These are phyloP conservation scores for Solanum medicagineum DNA, from an alignment of 257 asterid species.

Conservation along the genomic window DNA sequence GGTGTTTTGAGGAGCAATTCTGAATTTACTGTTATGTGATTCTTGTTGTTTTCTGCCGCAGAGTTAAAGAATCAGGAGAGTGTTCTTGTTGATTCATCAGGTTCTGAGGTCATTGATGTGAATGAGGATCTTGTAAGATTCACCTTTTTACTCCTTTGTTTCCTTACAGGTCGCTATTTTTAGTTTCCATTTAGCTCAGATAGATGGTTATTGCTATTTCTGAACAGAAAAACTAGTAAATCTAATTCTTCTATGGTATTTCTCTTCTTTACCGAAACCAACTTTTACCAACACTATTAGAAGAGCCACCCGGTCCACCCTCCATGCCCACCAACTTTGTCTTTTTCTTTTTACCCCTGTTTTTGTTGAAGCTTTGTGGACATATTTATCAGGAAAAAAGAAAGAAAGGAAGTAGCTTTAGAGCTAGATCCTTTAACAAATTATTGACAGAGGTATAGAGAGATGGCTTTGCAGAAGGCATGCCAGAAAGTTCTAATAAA, in stretches of 20 bases:
- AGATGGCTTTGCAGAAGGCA: background rate
- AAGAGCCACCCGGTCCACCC: background rate
- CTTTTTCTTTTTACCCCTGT: background rate
- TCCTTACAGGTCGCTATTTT: background rate
- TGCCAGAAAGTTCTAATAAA: background rate
- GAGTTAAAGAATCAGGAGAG: constrained; percentile 18
- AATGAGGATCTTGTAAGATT: constrained; percentile 29
- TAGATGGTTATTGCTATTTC: background rate
- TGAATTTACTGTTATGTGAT: background rate
- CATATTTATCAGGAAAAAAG: background rate
- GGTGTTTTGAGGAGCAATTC: background rate
- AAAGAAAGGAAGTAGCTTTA: background rate
- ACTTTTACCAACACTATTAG: background rate
- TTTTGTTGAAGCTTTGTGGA: background rate
- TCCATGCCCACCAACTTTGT: background rate
- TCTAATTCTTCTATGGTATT: background rate
- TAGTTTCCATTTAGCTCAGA: background rate
- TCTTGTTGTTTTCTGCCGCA: constrained; percentile 26
- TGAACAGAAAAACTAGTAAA: background rate
- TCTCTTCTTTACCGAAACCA: background rate
- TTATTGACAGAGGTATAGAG: background rate
- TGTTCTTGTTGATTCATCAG: constrained; percentile 14
- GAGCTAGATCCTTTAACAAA: background rate
- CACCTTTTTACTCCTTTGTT: background rate
- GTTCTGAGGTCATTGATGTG: constrained; percentile 27